Evolutionary conservation across 306 rosid species (phyloP), one percentile per base, ranked within the genome.

Genomic region (Senna siamea): DNA sequence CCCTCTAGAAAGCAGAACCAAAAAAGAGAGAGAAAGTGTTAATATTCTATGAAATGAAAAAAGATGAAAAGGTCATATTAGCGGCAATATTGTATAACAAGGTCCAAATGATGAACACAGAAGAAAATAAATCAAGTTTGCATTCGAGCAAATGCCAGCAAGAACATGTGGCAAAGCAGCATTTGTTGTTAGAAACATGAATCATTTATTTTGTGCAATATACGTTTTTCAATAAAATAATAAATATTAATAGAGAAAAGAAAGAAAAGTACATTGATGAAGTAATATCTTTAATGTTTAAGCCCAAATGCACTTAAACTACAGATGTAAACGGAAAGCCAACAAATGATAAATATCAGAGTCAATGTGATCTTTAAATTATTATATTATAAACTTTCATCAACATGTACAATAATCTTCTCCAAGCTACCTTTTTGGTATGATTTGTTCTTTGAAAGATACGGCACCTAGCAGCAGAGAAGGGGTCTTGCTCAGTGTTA

Each of bases 391-490:
- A 48, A 66, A 71, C 18, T 30, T 37, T 37, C 17, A 32, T 35
- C 52, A 61, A 66, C 19, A 61, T 35, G 48, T 35, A 58, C 8
- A 70, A n/a, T 48, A 34, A 9, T 6, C 18, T 48, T 30, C 40
- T 69, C 41, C 22, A 47, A 78, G 71, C 23, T 87, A 92, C 98
- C 96, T 92, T 85, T 82, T 87, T 88, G 57, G 75, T 67, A 63
- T 76, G 83, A 54, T 83, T 88, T 32, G 75, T 82, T 82, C 98
- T 88, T 84, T 64, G 85, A 79, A 77, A 93, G 77, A 93, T 69
- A 43, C 88, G 87, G 75, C 96, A 90, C 62, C 90, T 85, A 50
- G 98, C 93, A 76, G 96, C 87, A 71, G 91, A 90, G 71, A 88
- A 84, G 51, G 98, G 87, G 51, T 92, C 94, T 1, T 70, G 81